Conservation (phyloP, 2,329 filamentous ascomycete species). For the Dactylellina sp. region DNA sequence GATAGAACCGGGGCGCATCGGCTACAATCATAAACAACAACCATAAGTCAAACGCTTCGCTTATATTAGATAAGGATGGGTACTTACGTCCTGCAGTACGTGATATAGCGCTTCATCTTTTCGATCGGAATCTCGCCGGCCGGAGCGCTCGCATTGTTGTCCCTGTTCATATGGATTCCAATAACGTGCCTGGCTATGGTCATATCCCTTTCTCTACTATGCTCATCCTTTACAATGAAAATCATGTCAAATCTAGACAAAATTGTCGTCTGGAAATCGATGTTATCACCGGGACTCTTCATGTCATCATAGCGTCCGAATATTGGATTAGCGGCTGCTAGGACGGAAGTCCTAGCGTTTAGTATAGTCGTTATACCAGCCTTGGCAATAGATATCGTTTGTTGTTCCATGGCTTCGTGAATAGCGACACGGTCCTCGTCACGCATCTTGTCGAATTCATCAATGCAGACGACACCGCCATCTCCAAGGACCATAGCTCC, state of each 20-base stretch:
- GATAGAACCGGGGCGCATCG: constrained; percentile 93
- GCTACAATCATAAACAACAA: constrained; percentile 64
- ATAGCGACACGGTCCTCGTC: constrained; percentile 98
- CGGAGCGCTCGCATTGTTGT: constrained; percentile 67
- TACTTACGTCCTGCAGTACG: constrained; percentile 90
- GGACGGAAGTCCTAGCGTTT: constrained; percentile 92
- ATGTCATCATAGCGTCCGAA: constrained; percentile 98
- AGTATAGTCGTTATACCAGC: constrained; percentile 98
- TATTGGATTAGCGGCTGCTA: constrained; percentile 95
- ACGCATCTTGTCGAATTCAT: constrained; percentile 99
- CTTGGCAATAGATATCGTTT: constrained; percentile 98
- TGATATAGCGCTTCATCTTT: constrained; percentile 97
- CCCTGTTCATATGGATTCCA: constrained; percentile 93
- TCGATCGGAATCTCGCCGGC: constrained; percentile 93
- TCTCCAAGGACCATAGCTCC: constrained; percentile 98
- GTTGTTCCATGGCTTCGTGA: constrained; percentile 99
- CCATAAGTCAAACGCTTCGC: constrained; percentile 61
- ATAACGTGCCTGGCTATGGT: constrained; percentile 97
- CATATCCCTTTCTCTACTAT: constrained; percentile 89
- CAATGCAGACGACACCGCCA: constrained; percentile 96
- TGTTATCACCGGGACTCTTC: constrained; percentile 97
- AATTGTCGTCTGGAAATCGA: constrained; percentile 99
- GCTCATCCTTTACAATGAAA: constrained; percentile 96
- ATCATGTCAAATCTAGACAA: constrained; percentile 99
- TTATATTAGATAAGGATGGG: neutral